Base-by-base conservation (phyloP, 73 alveolate genomes). In the Stentor roeselii region DNA sequence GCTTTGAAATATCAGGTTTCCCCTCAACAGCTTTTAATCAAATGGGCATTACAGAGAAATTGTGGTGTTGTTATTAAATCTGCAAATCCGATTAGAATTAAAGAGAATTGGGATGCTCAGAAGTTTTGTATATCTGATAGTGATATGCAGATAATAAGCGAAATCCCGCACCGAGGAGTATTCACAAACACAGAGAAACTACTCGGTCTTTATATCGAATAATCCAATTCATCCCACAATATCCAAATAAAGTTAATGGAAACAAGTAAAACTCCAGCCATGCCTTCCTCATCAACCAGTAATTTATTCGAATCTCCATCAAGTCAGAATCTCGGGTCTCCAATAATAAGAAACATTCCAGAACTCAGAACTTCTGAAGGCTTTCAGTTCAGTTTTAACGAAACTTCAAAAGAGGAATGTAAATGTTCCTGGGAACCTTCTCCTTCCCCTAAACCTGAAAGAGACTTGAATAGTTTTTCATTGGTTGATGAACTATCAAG, bases 61-160 rank as follows among this genome's bases (percentile, higher is more conserved):
- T 85, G 87, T 35, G 88, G 92, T 21, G 90, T 92, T 39, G 91
- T 93, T 39, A 95, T 97, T 30, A 93, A 92, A 59, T 90, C 98
- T 36, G 76, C 84, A n/a, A 90, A 83, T 60, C 85, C 89, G 11
- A 78, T 82, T 34, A 89, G 98, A 85, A 75, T 93, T 60, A 80
- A 84, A 67, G 97, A 91, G 78, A 93, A 95, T 90, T 87, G 89
- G 89, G 84, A 77, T 31, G 78, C 90, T 76, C 78, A 84, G n/a
- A 88, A 75, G 36, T 89, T 92, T 74, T 60, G 31, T 50, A 80
- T 92, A 42, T 87, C 82, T 50, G 90, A 89, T 31, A 90, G 75
- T 11, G 94, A 89, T 58, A 58, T 59, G 60, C 77, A 91, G 75
- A 74, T 39, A 82, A 82, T 90, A 21, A 30, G 27, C 34, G 38